phyloP scores from a whole-genome alignment of 164 flowering plant species.

The Protea cynaroides region DNA sequence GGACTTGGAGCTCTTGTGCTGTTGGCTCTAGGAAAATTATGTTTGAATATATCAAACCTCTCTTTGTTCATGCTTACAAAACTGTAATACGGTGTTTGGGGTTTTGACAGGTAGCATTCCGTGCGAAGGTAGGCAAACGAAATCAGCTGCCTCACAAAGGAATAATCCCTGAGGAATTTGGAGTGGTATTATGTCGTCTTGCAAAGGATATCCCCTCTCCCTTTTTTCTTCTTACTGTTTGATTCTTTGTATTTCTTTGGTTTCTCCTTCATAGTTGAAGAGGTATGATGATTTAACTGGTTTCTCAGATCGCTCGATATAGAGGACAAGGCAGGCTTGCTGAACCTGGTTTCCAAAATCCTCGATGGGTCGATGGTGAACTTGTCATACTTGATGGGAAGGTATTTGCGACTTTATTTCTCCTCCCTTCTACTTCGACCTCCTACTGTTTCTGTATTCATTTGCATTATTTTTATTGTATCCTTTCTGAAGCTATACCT shows the following conservation, averaged over 20 bases:
- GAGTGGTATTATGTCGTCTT: slow-evolving; percentile 57
- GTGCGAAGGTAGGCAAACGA: slow-evolving; percentile 89
- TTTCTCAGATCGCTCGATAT: slow-evolving; percentile 79
- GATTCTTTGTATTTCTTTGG: neutral
- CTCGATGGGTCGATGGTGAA: slow-evolving; percentile 99
- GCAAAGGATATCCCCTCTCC: neutral
- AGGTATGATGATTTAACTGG: slow-evolving; percentile 13
- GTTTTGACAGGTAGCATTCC: slow-evolving; percentile 78
- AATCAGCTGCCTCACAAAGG: slow-evolving; percentile 94
- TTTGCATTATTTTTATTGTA: neutral
- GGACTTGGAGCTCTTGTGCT: too few species aligned
- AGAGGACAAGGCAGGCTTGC: slow-evolving; percentile 97
- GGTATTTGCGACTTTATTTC: slow-evolving; percentile 27
- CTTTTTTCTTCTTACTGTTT: neutral
- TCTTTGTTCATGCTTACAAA: neutral
- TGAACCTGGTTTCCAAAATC: slow-evolving; percentile 80
- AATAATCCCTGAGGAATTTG: slow-evolving; percentile 92
- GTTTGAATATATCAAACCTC: too few species aligned
- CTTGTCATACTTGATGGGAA: slow-evolving; percentile 94
- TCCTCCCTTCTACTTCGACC: too few species aligned
- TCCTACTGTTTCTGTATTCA: neutral
- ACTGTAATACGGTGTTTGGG: neutral
- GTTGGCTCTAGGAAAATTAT: too few species aligned
- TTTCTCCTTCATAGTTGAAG: slow-evolving; percentile 1
- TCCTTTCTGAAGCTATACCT: neutral